phyloP scores from a whole-genome alignment of 2,329 filamentous ascomycete species.

The Acrodontium crateriforme region DNA sequence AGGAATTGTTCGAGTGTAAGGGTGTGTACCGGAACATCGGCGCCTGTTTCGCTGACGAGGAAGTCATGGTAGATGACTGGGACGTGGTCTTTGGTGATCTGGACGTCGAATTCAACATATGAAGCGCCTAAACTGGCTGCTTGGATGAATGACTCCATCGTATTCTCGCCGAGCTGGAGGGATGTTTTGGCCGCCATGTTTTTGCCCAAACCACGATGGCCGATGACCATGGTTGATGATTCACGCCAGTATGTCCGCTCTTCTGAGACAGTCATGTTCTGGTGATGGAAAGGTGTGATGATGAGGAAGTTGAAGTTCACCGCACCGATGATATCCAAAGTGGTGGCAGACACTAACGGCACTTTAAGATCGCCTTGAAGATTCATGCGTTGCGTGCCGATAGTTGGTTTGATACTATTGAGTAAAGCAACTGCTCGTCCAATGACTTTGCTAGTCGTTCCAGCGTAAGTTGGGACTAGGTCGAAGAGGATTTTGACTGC shows the following conservation, averaged over 20 bases:
- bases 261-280: slow-evolving; percentile 82
- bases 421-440: slow-evolving; percentile 80
- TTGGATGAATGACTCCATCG: slow-evolving; percentile 86
- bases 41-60: slow-evolving; percentile 90
- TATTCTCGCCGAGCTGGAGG: slow-evolving; percentile 91
- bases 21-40: slow-evolving; percentile 91
- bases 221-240: slow-evolving; percentile 71
- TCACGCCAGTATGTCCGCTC: slow-evolving; percentile 96
- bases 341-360: slow-evolving; percentile 70
- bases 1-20: slow-evolving; percentile 92
- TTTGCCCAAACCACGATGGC: slow-evolving; percentile 70
- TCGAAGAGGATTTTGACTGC: slow-evolving; percentile 89
- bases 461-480: slow-evolving; percentile 88
- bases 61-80: slow-evolving; percentile 99
- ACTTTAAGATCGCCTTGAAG: slow-evolving; percentile 86
- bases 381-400: slow-evolving; percentile 79
- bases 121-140: slow-evolving; percentile 80
- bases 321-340: slow-evolving; percentile 78
- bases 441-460: slow-evolving; percentile 64
- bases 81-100: slow-evolving; percentile 96
- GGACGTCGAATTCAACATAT: slow-evolving; percentile 69
- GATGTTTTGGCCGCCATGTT: slow-evolving; percentile 69
- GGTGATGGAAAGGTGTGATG: slow-evolving; percentile 86
- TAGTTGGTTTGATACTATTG: slow-evolving; percentile 66
- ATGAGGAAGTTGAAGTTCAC: slow-evolving; percentile 96